phyloP scores from a whole-genome alignment of 169 alveolate genomes.

The Nephromyces sp. region DNA sequence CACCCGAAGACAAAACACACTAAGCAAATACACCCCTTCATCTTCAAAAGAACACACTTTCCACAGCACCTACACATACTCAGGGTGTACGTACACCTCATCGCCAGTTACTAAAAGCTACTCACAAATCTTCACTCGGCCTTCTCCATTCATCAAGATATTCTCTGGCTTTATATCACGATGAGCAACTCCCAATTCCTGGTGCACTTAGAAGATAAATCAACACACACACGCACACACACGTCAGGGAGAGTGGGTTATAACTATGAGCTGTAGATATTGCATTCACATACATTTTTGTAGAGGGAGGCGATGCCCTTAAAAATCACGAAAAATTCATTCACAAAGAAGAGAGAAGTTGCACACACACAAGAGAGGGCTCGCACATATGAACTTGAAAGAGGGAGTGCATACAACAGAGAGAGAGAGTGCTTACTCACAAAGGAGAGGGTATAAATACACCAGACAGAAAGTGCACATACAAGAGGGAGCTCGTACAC shows the following conservation, averaged over 20 bases:
- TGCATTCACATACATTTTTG: not conserved
- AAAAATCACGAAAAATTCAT: not conserved
- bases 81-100: not conserved
- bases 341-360: not conserved
- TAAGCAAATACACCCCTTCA: not conserved
- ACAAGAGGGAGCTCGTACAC: not conserved
- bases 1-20: not conserved
- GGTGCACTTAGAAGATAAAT: constrained; percentile 26
- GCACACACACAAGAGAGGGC: not conserved
- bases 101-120: not conserved
- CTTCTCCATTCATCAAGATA: constrained; percentile 26
- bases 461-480: not conserved
- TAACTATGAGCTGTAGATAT: not conserved
- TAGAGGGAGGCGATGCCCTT: not conserved
- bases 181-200: constrained; percentile 20
- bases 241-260: not conserved
- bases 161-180: constrained; percentile 36
- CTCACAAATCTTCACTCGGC: constrained; percentile 16
- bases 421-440: not conserved
- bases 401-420: not conserved
- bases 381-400: not conserved
- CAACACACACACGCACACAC: not conserved
- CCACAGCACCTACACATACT: not conserved
- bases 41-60: no score
- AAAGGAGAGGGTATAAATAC: not conserved